Conservation (phyloP, 116 monocot species). For the Cymodocea nodosa region DNA sequence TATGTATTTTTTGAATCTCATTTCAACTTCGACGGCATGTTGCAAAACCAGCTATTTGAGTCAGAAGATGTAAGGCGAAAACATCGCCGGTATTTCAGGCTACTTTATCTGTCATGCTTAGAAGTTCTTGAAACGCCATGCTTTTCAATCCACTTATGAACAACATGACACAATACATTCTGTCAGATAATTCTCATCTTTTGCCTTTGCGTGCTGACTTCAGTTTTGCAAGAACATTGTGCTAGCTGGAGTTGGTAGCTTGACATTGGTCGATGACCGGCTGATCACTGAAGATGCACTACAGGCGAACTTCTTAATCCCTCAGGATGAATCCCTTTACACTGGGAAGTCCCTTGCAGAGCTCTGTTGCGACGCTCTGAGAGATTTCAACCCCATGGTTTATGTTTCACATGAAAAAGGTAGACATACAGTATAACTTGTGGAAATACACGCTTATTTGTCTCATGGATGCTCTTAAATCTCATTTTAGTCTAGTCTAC, state of each 20-base stretch:
- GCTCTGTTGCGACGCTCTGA: constrained; percentile 70
- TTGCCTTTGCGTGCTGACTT: constrained; percentile 10
- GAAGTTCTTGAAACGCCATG: no score
- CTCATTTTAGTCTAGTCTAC: no score
- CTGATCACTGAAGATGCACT: constrained; percentile 48
- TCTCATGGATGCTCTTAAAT: no score
- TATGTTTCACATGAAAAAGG: constrained; percentile 73
- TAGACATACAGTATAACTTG: constrained; percentile 3
- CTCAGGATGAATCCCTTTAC: constrained; percentile 27
- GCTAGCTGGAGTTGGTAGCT: constrained; percentile 88
- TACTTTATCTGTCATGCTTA: no score
- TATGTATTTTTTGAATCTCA: no score
- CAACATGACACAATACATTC: no score
- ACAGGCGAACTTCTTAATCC: constrained; percentile 69
- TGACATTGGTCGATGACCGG: constrained; percentile 73
- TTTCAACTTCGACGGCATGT: no score
- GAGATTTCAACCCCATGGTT: constrained; percentile 97
- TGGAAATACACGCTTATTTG: no score
- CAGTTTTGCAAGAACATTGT: constrained; percentile 99
- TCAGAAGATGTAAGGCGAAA: no score
- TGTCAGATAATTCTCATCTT: background rate
- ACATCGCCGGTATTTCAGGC: no score
- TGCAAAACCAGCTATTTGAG: no score
- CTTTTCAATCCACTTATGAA: no score
- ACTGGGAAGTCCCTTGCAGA: constrained; percentile 47